Evolutionary conservation across 2,329 filamentous ascomycete genomes (phyloP).

Genomic region (Rachicladosporium sp.): DNA sequence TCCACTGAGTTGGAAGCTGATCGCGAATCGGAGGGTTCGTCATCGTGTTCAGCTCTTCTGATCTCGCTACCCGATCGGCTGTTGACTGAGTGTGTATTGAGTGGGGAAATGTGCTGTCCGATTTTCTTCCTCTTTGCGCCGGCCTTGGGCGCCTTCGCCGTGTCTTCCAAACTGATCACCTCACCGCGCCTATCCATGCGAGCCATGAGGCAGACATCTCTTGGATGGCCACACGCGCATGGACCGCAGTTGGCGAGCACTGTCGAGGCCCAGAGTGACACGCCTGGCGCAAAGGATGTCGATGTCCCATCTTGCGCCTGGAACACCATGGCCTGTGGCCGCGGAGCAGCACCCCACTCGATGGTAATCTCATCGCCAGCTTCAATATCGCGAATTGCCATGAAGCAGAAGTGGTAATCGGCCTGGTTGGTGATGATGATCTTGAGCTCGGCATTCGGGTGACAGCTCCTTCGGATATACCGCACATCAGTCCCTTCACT

Average conservation of each 20-base stretch:
- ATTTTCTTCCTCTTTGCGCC: constrained; percentile 36
- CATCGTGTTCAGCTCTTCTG: constrained; percentile 35
- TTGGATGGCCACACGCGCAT: constrained; percentile 53
- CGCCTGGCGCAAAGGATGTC: constrained; percentile 1
- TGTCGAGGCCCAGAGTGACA: constrained; percentile 45
- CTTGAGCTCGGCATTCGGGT: constrained; percentile 76
- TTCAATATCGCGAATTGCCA: constrained; percentile 70
- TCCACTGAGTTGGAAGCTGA: constrained; percentile 47
- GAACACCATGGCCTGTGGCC: too few relatives aligned
- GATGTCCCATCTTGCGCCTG: too few relatives aligned
- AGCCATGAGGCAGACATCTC: constrained; percentile 23
- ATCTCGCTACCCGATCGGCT: constrained; percentile 50
- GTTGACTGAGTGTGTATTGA: constrained; percentile 41
- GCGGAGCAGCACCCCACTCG: constrained; percentile 38
- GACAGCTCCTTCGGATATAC: constrained; percentile 85
- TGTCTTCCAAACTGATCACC: constrained; percentile 1
- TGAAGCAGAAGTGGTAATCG: constrained; percentile 86
- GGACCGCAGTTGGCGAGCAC: constrained; percentile 69
- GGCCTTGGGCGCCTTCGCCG: constrained; percentile 29
- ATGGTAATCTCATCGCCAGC: constrained; percentile 55
- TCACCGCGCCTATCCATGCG: constrained; percentile 21
- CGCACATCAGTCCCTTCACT: constrained; percentile 75
- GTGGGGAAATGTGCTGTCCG: constrained; percentile 39
- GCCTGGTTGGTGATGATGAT: constrained; percentile 67
- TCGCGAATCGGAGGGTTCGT: constrained; percentile 45